Percentiles rank a stretch among this genome's conserved stretches.
Conservation (phyloP, 257 asterid genomes). For the Ligustrum vulgare region DNA sequence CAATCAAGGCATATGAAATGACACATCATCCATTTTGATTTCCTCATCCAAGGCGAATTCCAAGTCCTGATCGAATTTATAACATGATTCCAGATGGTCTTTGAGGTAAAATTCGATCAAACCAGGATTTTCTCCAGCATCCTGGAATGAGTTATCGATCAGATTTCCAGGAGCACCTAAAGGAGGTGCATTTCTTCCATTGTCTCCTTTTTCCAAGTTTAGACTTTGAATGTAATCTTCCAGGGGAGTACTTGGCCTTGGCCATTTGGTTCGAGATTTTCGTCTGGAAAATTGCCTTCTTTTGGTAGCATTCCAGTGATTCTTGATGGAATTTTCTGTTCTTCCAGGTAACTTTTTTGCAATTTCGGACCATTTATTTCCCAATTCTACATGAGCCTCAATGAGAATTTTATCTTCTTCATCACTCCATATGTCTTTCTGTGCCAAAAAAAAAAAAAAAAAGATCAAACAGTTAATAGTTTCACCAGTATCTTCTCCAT, state of each 20-base stretch:
- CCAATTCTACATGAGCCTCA: slow-evolving; percentile 62
- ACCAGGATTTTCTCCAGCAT: background rate
- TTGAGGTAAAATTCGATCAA: slow-evolving; percentile 16
- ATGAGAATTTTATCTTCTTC: slow-evolving; percentile 76
- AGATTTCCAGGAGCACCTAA: background rate
- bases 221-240: slow-evolving; percentile 79
- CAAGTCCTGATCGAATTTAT: slow-evolving; percentile 26
- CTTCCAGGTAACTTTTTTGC: slow-evolving; percentile 68
- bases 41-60: slow-evolving; percentile 33
- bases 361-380: slow-evolving; percentile 90
- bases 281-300: slow-evolving; percentile 71
- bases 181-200: slow-evolving; percentile 13
- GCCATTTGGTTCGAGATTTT: slow-evolving; percentile 75
- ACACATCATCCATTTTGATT: slow-evolving; percentile 26
- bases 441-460: slow-evolving; percentile 14
- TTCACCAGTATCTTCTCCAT: background rate
- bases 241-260: slow-evolving; percentile 64
- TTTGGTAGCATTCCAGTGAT: slow-evolving; percentile 93
- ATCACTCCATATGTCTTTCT: slow-evolving; percentile 87
- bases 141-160: background rate
- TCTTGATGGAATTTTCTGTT: slow-evolving; percentile 82
- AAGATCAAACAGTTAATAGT: background rate
- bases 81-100: slow-evolving; percentile 21
- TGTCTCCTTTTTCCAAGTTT: slow-evolving; percentile 39
- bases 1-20: background rate